Evolutionary conservation across 1,284 basidiomycete genomes (phyloP).

Genomic region (Neonothopanus nambi): DNA sequence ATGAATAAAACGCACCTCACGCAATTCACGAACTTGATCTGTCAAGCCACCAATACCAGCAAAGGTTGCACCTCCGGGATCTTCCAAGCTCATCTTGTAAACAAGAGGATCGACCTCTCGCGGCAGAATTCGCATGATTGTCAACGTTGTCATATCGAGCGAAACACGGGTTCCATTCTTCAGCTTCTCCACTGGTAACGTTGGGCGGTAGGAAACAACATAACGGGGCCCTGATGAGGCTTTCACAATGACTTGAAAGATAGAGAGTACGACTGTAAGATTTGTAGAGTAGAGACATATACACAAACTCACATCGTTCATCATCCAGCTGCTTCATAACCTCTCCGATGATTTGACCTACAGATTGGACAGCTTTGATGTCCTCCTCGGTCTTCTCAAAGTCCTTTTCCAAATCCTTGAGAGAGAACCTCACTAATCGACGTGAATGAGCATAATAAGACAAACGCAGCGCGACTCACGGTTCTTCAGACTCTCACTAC

Average conservation of each 20-base stretch:
- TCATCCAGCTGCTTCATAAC: conserved; percentile 99
- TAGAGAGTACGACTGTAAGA: conserved; percentile 7
- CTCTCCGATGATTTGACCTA: conserved; percentile 99
- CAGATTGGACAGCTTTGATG: conserved; percentile 98
- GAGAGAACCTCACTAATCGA: conserved; percentile 70
- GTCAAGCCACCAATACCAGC: conserved; percentile 96
- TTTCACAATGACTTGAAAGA: conserved; percentile 89
- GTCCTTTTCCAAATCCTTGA: conserved; percentile 87
- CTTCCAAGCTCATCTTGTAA: conserved; percentile 99
- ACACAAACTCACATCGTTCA: conserved; percentile 80
- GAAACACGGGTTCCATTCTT: conserved; percentile 95
- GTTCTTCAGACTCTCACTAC: conserved; percentile 84
- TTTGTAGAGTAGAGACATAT: neutral
- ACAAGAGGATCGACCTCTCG: conserved; percentile 98
- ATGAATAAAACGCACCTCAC: conserved; percentile 67
- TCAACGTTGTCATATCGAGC: conserved; percentile 98
- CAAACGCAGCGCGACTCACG: conserved; percentile 49
- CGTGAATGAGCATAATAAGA: neutral
- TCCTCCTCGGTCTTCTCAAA: conserved; percentile 98
- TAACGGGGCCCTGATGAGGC: conserved; percentile 98
- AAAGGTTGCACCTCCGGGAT: conserved; percentile 93
- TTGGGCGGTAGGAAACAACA: conserved; percentile 96
- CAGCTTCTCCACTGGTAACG: conserved; percentile 89
- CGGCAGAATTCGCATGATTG: conserved; percentile 98
- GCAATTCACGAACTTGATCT: conserved; percentile 95